A percentile compares a stretch with the other conserved stretches of the same genome.
Evolutionary conservation across 1,284 basidiomycete genomes (phyloP).

Genomic region (Cutaneotrichosporon dermatis): DNA sequence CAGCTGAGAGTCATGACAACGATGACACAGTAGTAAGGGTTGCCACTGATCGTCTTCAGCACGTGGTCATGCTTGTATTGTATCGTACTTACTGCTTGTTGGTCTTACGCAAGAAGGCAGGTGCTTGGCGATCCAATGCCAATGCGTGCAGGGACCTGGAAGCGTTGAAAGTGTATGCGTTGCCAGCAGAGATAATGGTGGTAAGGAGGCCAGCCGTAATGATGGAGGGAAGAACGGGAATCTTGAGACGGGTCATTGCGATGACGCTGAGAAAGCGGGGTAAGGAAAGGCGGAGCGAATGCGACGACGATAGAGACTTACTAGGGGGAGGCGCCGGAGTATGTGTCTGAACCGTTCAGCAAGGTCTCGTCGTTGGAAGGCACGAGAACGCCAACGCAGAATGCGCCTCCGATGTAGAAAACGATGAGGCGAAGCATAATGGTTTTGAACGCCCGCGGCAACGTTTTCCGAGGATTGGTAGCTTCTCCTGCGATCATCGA

Average conservation of each 20-base stretch:
- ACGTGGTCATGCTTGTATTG: constrained; percentile 32
- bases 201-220: constrained; percentile 61
- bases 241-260: constrained; percentile 52
- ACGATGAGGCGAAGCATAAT: constrained; percentile 67
- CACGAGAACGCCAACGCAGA: constrained; percentile 55
- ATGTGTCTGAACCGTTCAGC: constrained; percentile 52
- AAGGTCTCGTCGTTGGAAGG: constrained; percentile 9
- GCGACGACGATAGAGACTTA: constrained; percentile 75
- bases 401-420: constrained; percentile 33
- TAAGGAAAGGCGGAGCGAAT: constrained; percentile 25
- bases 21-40: constrained; percentile 60
- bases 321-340: constrained; percentile 58
- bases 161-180: constrained; percentile 19
- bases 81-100: constrained; percentile 48
- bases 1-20: constrained; percentile 61
- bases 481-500: constrained; percentile 50
- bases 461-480: constrained; percentile 62
- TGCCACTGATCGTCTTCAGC: constrained; percentile 50
- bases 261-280: constrained; percentile 36
- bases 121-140: constrained; percentile 56
- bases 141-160: constrained; percentile 52
- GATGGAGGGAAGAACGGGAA: constrained; percentile 64
- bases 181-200: constrained; percentile 45
- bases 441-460: constrained; percentile 64
- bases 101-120: constrained; percentile 55